phyloP scores from a whole-genome alignment of 1,284 basidiomycete genomes.

The Ceratobasidium sp. region DNA sequence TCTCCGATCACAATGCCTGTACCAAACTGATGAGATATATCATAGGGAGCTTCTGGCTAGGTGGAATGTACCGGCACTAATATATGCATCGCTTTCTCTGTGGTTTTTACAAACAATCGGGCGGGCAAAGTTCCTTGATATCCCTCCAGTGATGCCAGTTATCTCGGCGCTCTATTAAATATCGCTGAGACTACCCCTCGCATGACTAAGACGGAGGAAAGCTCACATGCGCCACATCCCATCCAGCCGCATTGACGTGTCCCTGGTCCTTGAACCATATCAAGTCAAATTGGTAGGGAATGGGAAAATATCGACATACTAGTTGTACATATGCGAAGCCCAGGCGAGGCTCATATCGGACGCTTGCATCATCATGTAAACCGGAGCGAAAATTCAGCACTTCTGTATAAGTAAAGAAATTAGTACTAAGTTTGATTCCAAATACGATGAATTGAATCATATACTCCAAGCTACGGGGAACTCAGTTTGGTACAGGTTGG shows the following conservation, averaged over 20 bases:
- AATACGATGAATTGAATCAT: background rate
- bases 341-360: conserved; percentile 1
- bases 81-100: background rate
- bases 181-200: background rate
- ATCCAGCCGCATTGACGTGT: conserved; percentile 3
- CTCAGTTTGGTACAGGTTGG: background rate
- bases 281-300: background rate
- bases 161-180: background rate
- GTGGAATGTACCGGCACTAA: background rate
- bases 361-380: background rate
- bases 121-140: background rate
- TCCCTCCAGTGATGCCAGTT: background rate
- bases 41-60: no score
- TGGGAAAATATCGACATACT: background rate
- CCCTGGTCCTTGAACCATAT: background rate
- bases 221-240: conserved; percentile 7
- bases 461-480: conserved; percentile 26
- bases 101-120: conserved; percentile 8
- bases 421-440: background rate
- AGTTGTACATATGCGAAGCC: background rate
- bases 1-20: conserved; percentile 27
- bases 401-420: background rate
- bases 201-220: background rate
- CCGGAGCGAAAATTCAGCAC: background rate
- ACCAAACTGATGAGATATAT: background rate